Conservation (phyloP, 192 early-diverging fungal species). For the Gaertneriomyces semiglobifer region DNA sequence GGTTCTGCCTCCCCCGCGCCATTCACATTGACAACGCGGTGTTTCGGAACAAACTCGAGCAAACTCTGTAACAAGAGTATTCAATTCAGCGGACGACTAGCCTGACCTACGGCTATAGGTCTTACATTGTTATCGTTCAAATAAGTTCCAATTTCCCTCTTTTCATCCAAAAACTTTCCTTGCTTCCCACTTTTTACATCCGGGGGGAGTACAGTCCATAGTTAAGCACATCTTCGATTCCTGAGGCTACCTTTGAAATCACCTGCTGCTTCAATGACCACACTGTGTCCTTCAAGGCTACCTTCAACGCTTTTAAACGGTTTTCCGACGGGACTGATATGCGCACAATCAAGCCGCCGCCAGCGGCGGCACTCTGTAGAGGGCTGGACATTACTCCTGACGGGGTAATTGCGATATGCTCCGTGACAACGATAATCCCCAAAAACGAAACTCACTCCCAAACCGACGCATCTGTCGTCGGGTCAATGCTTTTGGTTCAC, state of each 20-base stretch:
- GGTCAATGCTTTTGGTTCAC: too few relatives aligned
- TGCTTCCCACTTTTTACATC: constrained; percentile 29
- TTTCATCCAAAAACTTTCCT: constrained; percentile 52
- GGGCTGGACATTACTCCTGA: too few relatives aligned
- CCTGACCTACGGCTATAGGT: background rate
- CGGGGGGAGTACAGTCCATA: constrained; percentile 44
- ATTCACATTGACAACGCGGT: constrained; percentile 16
- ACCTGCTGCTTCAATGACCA: constrained; percentile 50
- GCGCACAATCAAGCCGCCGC: constrained; percentile 34
- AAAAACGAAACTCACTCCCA: too few relatives aligned
- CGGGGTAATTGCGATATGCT: too few relatives aligned
- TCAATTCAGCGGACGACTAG: background rate
- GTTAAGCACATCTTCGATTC: constrained; percentile 48
- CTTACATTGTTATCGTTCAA: constrained; percentile 42
- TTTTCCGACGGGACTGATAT: constrained; percentile 39
- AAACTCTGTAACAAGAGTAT: constrained; percentile 27
- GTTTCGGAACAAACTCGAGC: constrained; percentile 49
- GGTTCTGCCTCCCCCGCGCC: constrained; percentile 17
- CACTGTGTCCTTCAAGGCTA: constrained; percentile 31
- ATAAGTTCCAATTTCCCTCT: constrained; percentile 31
- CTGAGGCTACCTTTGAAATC: constrained; percentile 45
- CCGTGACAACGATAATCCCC: too few relatives aligned
- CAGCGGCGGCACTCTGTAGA: too few relatives aligned
- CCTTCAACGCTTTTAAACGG: constrained; percentile 44
- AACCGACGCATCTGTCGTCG: too few relatives aligned